Evolutionary conservation across 2,329 filamentous ascomycete genomes (phyloP), one percentile per base, ranked within the genome.

Genomic region (Penicillium sp.): DNA sequence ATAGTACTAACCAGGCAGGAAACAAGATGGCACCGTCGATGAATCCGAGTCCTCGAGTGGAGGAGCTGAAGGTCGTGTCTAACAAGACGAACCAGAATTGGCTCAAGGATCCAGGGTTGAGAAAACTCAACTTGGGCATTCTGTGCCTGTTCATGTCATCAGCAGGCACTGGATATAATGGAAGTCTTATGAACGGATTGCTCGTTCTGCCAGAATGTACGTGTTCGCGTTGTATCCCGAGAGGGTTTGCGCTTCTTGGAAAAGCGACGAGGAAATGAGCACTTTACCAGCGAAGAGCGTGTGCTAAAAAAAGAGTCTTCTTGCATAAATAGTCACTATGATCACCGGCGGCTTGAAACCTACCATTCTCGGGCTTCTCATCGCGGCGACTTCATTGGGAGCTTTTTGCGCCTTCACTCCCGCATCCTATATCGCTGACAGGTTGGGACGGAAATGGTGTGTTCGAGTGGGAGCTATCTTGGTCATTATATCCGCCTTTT

Each of bases 391-490:
- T 9, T 57, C 54, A 4, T 18, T 57, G 3, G 54, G 54, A 2
- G 53, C 53, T 5, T 50, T 57, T 9, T n/a, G 54, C 5, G 49
- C 54, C 5, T 57, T 55, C n/a, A 48, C 48, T 6, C 54, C 54
- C 9, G 54, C 53, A 4, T 57, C 54, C 7, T 56, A 57, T 45
- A 49, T 55, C 12, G 54, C 70, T 12, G 74, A 77, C 49, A 73
- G 66, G 64, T 64, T 67, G 7, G 74, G 74, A 1, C 65, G 74
- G 11, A 71, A 66, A 4, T 64, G 65, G 47, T 68, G 70, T n/a
- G 70, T 77, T 18, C 71, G 68, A 46, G 61, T 74, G 32, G 74
- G 67, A 5, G 66, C 60, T 8, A 37, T 49, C 7, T 40, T 61
- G 1, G 54, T 58, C n/a, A 59, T 64, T 4, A 42, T 57, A 18